phyloP scores from a whole-genome alignment of 768 basidiomycete species.

The Macrolepiota dolichaula region DNA sequence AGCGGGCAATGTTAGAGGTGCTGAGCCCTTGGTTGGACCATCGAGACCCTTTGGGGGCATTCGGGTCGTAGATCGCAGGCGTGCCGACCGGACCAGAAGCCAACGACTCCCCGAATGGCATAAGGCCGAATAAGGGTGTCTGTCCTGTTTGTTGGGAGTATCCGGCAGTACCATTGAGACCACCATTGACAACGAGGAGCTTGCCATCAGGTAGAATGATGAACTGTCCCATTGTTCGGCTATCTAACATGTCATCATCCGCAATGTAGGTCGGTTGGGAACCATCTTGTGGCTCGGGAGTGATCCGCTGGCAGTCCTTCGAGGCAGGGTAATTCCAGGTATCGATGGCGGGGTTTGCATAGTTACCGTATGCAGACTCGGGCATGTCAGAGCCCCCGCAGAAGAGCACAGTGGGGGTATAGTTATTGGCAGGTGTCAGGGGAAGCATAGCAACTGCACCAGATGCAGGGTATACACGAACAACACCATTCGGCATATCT shows the following conservation, averaged over 20 bases:
- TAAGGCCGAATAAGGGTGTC: constrained; percentile 37
- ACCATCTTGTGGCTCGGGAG: constrained; percentile 77
- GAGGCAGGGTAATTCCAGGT: constrained; percentile 73
- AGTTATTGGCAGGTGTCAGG: constrained; percentile 86
- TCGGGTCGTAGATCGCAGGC: constrained; percentile 85
- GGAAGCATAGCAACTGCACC: constrained; percentile 90
- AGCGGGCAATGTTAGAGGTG: constrained; percentile 63
- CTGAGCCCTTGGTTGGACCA: constrained; percentile 69
- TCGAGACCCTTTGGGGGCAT: constrained; percentile 62
- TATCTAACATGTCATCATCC: constrained; percentile 73
- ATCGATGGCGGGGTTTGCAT: constrained; percentile 67
- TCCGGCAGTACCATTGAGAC: constrained; percentile 82
- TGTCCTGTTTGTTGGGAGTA: constrained; percentile 62
- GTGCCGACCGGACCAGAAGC: constrained; percentile 76
- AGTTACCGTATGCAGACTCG: constrained; percentile 71
- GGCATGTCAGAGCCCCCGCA: constrained; percentile 88
- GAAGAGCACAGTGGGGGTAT: constrained; percentile 80
- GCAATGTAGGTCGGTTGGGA: constrained; percentile 55
- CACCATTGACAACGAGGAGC: constrained; percentile 82
- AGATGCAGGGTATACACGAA: constrained; percentile 86
- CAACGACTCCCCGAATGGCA: constrained; percentile 72
- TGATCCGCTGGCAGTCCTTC: constrained; percentile 75
- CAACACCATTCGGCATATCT: constrained; percentile 68
- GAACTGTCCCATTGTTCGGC: constrained; percentile 91
- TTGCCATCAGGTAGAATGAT: constrained; percentile 78